Percentiles rank a stretch among this genome's conserved stretches.
Evolutionary conservation across 192 early-diverging fungal genomes (phyloP).

Genomic region (Umbelopsis ramanniana): DNA sequence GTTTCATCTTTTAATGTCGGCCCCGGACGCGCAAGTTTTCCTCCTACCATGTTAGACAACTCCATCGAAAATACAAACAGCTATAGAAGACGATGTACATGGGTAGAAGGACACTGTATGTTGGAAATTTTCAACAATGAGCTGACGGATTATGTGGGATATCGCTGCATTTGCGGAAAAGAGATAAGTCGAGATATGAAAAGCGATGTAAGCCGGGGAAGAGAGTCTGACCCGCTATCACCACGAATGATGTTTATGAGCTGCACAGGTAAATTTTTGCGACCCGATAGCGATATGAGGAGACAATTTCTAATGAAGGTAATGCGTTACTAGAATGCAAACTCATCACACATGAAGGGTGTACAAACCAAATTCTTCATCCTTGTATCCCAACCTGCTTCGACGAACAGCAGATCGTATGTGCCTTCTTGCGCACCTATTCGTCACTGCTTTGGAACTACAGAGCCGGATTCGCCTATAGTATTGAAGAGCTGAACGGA

Average conservation of each 20-base stretch:
- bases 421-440: conserved; percentile 74
- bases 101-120: conserved; percentile 40
- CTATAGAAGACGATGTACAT: not conserved
- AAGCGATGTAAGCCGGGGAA: not conserved
- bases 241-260: conserved; percentile 22
- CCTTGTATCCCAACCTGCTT: conserved; percentile 64
- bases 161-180: conserved; percentile 40
- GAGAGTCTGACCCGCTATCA: conserved; percentile 1
- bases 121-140: conserved; percentile 30
- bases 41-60: not conserved
- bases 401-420: conserved; percentile 69
- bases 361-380: conserved; percentile 53
- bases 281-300: too few species aligned
- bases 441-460: conserved; percentile 77
- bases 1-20: not conserved
- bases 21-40: not conserved
- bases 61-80: not conserved
- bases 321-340: conserved; percentile 40
- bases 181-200: conserved; percentile 1
- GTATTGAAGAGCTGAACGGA: conserved; percentile 26
- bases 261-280: conserved; percentile 34
- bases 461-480: conserved; percentile 55
- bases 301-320: not conserved
- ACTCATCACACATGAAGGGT: conserved; percentile 52
- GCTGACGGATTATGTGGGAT: conserved; percentile 31